A percentile compares a stretch with the other conserved stretches of the same genome.
These are phyloP conservation scores for Cladorrhinum samala DNA, from an alignment of 495 filamentous ascomycete genomes.

Conservation along the genomic window DNA sequence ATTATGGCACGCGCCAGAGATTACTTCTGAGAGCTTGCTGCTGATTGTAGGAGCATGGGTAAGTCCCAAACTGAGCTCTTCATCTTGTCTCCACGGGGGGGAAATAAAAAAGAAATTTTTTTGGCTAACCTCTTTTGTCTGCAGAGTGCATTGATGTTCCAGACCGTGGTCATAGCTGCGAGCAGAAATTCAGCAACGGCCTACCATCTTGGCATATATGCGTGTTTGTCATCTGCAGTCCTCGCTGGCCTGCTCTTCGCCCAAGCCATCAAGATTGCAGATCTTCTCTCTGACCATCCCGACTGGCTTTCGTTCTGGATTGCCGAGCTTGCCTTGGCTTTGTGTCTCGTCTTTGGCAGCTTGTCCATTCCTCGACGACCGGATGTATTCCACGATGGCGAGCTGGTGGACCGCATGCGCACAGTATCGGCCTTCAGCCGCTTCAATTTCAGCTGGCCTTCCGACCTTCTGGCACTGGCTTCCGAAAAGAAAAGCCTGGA, in stretches of 20 bases:
- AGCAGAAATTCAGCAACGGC: conserved; percentile 39
- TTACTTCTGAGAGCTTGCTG: conserved; percentile 37
- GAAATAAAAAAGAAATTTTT: neutral
- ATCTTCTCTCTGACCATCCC: conserved; percentile 22
- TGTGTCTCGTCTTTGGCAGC: conserved; percentile 33
- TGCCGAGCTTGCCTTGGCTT: conserved; percentile 30
- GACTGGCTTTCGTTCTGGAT: conserved; percentile 31
- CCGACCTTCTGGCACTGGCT: conserved; percentile 45
- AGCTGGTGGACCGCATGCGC: conserved; percentile 56
- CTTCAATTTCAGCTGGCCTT: conserved; percentile 61
- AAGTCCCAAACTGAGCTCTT: conserved; percentile 17
- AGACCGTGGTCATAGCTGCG: conserved; percentile 36
- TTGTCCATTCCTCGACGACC: conserved; percentile 60
- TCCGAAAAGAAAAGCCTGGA: conserved; percentile 51
- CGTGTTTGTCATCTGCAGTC: conserved; percentile 36
- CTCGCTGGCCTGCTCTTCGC: conserved; percentile 33
- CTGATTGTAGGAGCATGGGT: conserved; percentile 41
- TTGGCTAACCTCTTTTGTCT: no score
- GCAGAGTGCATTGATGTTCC: conserved; percentile 42
- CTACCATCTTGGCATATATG: conserved; percentile 43
- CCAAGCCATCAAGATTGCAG: conserved; percentile 31
- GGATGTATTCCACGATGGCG: conserved; percentile 52
- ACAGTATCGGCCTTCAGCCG: conserved; percentile 55
- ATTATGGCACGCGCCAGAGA: conserved; percentile 23
- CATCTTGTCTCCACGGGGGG: neutral